Base-by-base conservation (phyloP, 305 asterid species). In the Coffea humblotiana region DNA sequence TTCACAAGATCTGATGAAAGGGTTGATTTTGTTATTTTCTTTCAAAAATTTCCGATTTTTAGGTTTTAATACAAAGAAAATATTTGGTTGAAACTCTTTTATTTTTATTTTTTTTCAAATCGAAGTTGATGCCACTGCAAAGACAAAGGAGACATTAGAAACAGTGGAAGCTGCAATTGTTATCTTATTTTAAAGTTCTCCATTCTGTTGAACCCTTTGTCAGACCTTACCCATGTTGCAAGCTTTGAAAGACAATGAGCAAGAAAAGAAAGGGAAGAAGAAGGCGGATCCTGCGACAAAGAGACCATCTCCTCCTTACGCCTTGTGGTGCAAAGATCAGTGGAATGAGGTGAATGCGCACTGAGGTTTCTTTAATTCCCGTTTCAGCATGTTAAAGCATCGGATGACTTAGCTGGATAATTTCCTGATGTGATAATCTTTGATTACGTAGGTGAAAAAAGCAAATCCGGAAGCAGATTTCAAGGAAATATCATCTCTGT, bases 301-400 rank as follows among this genome's bases (percentile, higher is more conserved):
- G 77, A 95, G 81, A 86, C 99, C 98, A 29, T 90, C 95, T 1
- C 92, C 95, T 35, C 85, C 99, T 0, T 95, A 95, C 63, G 87
- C 81, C 3, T 80, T 90, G 75, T 95, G 99, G 98, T 91, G 91
- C 88, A 95, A 95, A 85, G 98, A 93, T 79, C 92, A 89, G 63
- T 95, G 99, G 99, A 87, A 80, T 84, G 98, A 91, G 97, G 98
- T 94, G 82, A 52, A 45, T 43, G 2, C 40, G n/a, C 15, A 51
- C 18, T 14, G 25, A 35, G 1, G 47, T 29, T 65, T 27, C 15
- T 40, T 40, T 40, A 40, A 40, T 40, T 40, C 43, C 45, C 3
- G 21, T 61, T 4, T 45, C 79, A 6, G 52, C 29, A 68, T 71
- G 13, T 54, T 43, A 25, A 45, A 29, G 43, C 7, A 8, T 52